Evolutionary conservation across 768 basidiomycete species (phyloP).

Genomic region (Termitomyces titanicus): DNA sequence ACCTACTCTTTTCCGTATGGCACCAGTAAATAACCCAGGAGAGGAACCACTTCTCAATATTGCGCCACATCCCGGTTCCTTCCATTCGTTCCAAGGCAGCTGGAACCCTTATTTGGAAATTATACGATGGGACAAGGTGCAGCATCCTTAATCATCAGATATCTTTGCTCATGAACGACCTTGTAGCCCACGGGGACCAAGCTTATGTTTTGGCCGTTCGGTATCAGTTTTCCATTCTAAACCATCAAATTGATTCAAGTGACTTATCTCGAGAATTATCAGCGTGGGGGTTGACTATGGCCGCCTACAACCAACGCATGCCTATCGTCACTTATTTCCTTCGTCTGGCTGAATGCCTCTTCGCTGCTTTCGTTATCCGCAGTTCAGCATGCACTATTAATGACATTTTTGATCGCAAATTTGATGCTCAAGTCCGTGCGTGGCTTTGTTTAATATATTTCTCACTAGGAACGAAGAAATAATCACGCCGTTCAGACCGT

Average conservation of each 20-base stretch:
- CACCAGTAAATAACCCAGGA: too few relatives aligned
- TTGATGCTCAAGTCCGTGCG: constrained; percentile 47
- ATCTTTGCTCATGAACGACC: neutral
- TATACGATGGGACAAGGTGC: constrained; percentile 41
- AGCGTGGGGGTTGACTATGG: constrained; percentile 2
- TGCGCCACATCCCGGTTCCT: neutral
- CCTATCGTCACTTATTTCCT: neutral
- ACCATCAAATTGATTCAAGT: neutral
- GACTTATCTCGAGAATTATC: neutral
- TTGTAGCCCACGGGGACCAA: constrained; percentile 42
- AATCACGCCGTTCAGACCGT: constrained; percentile 32
- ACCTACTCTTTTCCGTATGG: neutral
- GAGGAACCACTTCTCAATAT: neutral
- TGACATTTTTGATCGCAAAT: constrained; percentile 46
- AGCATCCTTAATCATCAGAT: neutral
- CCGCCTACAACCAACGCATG: neutral
- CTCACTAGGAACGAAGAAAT: neutral
- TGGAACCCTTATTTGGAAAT: constrained; percentile 23
- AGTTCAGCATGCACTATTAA: constrained; percentile 49
- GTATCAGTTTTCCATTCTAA: constrained; percentile 22
- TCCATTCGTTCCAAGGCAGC: neutral
- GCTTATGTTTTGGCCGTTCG: constrained; percentile 49
- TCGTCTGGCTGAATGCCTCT: constrained; percentile 25
- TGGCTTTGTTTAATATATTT: neutral
- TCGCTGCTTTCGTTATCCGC: constrained; percentile 36